Evolutionary conservation across 257 asterid genomes (phyloP), one percentile per base, ranked within the genome.

Genomic region (Buddleja alternifolia): DNA sequence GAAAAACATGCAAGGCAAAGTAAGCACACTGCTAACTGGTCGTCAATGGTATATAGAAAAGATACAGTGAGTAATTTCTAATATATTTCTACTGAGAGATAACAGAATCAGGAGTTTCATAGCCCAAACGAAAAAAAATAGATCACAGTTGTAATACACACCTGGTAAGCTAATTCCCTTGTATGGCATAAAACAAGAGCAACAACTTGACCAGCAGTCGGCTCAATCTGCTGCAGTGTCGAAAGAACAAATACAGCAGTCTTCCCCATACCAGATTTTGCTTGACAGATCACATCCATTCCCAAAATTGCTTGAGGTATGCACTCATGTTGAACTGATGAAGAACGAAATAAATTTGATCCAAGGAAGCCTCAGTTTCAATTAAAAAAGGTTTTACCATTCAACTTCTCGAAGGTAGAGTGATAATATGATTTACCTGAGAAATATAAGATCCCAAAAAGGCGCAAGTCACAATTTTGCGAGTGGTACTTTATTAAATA

Each of bases 211-310:
- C 96, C 96, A 29, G 34, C 34, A 29, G 5, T 92, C 4, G 97
- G 96, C 73, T 89, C 95, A 67, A 92, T 89, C 83, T 89, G 96
- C 78, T 92, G 96, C 72, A 92, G 55, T n/a, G 95, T 85, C 42
- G 98, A 92, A 48, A 92, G 89, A 54, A 87, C 96, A 80, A 92
- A 92, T 36, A 92, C 96, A 61, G 98, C 96, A 37, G 96, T 92
- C 66, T 92, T 92, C 58, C 98, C 98, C 98, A 92, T 89, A 53
- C 96, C 98, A 67, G 98, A 92, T 75, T 92, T 92, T 6, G 98
- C 98, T 86, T 89, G 98, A 80, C 98, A 92, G 71, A 92, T 87
- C 71, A 92, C 96, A 78, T 92, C 98, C 96, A 92, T 87, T 57
- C 96, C 98, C 85, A 92, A 63, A 72, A 84, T 92, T 34, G 98